Conservation (phyloP, 805 yeast genomes). For the Myxozyma neglecta region DNA sequence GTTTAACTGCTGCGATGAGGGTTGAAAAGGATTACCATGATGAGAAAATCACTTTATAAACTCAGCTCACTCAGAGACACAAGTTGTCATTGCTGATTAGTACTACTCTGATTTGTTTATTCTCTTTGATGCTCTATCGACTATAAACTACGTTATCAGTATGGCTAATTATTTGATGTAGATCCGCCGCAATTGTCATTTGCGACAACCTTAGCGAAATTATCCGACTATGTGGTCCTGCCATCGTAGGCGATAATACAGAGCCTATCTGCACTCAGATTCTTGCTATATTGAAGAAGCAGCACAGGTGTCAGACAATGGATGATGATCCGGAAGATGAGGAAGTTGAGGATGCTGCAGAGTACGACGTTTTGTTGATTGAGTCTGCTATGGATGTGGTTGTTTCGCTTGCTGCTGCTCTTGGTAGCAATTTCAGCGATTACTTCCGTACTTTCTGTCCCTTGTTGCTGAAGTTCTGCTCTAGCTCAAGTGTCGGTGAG, state of each 20-base stretch:
- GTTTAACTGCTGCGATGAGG: neutral
- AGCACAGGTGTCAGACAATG: constrained; percentile 79
- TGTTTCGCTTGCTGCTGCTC: constrained; percentile 70
- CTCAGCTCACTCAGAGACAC: constrained; percentile 35
- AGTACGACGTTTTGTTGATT: constrained; percentile 62
- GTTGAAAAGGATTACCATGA: constrained; percentile 11
- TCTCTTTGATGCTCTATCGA: neutral
- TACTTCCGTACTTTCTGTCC: constrained; percentile 73
- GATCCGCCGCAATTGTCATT: constrained; percentile 60
- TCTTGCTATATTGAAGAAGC: constrained; percentile 71
- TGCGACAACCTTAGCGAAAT: constrained; percentile 73
- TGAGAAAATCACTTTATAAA: constrained; percentile 26
- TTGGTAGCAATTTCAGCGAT: constrained; percentile 74
- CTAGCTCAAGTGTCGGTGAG: constrained; percentile 66
- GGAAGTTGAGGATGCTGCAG: constrained; percentile 37
- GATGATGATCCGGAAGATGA: constrained; percentile 57
- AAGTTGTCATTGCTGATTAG: constrained; percentile 31
- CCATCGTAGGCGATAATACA: constrained; percentile 58
- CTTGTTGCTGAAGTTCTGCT: constrained; percentile 56
- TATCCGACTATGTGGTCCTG: constrained; percentile 68
- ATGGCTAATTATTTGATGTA: neutral
- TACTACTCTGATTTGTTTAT: constrained; percentile 9
- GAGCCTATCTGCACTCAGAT: constrained; percentile 71
- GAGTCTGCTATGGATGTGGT: constrained; percentile 87
- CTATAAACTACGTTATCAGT: neutral